Percentiles rank a stretch among this genome's conserved stretches.
Conservation (phyloP, 2,329 filamentous ascomycete species). For the Aspergillus fumigatus region DNA sequence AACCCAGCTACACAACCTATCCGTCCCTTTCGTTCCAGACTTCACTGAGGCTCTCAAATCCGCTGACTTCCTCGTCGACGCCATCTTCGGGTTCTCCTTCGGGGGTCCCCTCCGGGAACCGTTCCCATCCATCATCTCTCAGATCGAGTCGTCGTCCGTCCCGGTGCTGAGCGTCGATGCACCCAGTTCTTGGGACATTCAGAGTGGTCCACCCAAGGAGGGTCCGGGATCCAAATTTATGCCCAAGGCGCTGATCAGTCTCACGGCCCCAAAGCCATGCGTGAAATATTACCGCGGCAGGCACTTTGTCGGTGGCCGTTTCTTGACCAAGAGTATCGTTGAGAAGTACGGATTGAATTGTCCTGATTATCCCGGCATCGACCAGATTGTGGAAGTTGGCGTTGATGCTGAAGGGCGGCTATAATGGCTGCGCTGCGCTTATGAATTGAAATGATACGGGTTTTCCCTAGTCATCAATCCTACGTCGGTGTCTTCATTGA, state of each 20-base stretch:
- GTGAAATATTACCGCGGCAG: slow-evolving; percentile 77
- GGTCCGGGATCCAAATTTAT: slow-evolving; percentile 77
- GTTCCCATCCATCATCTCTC: slow-evolving; percentile 74
- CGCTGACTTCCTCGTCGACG: slow-evolving; percentile 80
- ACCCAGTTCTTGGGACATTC: slow-evolving; percentile 92
- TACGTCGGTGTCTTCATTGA: not conserved
- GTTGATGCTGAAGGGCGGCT: slow-evolving; percentile 36
- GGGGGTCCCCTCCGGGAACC: slow-evolving; percentile 88
- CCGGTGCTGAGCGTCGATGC: slow-evolving; percentile 88
- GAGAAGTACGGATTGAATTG: slow-evolving; percentile 82
- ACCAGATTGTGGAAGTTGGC: slow-evolving; percentile 79
- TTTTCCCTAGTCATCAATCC: too few species aligned
- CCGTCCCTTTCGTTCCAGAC: slow-evolving; percentile 78
- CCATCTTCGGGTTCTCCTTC: slow-evolving; percentile 95
- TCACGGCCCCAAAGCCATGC: slow-evolving; percentile 90
- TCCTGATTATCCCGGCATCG: slow-evolving; percentile 76
- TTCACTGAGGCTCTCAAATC: slow-evolving; percentile 63
- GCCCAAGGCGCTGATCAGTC: slow-evolving; percentile 74
- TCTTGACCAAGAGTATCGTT: slow-evolving; percentile 71
- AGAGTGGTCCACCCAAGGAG: slow-evolving; percentile 70
- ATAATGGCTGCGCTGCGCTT: slow-evolving; percentile 7
- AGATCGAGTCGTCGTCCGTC: slow-evolving; percentile 66
- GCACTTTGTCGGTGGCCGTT: slow-evolving; percentile 90
- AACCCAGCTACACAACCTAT: slow-evolving; percentile 78
- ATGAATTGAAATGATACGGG: not conserved